Evolutionary conservation across 2,329 filamentous ascomycete genomes (phyloP).

Genomic region (Colletotrichum sidae): DNA sequence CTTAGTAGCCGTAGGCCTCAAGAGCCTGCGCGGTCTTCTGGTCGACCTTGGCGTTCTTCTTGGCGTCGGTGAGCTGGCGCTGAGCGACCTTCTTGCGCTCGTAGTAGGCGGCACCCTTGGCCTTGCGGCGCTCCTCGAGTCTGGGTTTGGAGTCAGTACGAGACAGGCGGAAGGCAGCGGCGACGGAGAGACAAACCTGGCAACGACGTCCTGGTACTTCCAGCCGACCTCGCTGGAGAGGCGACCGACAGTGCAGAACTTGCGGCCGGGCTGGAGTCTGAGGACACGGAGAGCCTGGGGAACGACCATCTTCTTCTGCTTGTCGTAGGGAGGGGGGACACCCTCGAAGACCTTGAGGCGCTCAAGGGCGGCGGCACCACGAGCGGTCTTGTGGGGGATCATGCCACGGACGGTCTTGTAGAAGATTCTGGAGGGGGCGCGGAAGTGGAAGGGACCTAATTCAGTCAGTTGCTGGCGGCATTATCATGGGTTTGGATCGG

Average conservation of each 20-base stretch:
- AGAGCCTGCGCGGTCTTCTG: constrained; percentile 89
- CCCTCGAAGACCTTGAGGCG: constrained; percentile 99
- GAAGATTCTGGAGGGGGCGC: constrained; percentile 98
- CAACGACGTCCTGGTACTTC: constrained; percentile 99
- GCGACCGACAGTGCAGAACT: constrained; percentile 99
- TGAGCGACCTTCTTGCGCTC: constrained; percentile 98
- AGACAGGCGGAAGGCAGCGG: background rate
- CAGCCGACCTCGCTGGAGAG: constrained; percentile 99
- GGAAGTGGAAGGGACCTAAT: constrained; percentile 98
- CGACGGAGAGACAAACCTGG: constrained; percentile 71
- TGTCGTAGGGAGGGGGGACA: constrained; percentile 98
- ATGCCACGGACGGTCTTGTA: constrained; percentile 99
- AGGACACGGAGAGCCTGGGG: constrained; percentile 97
- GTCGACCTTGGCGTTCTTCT: constrained; percentile 91
- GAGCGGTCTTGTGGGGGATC: constrained; percentile 99
- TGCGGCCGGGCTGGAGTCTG: constrained; percentile 97
- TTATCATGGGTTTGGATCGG: too few relatives aligned
- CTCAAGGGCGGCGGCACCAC: constrained; percentile 95
- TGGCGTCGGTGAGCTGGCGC: constrained; percentile 90
- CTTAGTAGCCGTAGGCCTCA: constrained; percentile 91
- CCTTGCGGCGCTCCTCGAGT: constrained; percentile 99
- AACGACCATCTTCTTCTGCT: constrained; percentile 99
- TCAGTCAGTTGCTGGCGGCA: constrained; percentile 46
- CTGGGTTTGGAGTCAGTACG: constrained; percentile 58
- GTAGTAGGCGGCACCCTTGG: constrained; percentile 99